Percentiles rank a stretch among this genome's conserved stretches.
phyloP scores from a whole-genome alignment of 2,329 filamentous ascomycete genomes.

The Dactylellina parvicollis region DNA sequence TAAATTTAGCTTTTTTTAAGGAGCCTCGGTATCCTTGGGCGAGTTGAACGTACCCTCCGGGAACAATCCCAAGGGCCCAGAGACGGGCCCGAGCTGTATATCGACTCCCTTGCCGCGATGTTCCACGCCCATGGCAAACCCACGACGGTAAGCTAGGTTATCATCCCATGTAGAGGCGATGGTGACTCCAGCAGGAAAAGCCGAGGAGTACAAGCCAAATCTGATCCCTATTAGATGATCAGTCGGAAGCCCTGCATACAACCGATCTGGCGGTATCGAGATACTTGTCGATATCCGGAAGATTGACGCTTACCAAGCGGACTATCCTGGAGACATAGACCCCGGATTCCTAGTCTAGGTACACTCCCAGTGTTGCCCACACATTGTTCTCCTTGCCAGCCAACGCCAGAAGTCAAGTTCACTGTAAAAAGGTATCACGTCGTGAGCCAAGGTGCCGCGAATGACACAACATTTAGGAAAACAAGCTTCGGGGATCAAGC shows the following conservation, averaged over 20 bases:
- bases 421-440: slow-evolving; percentile 59
- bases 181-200: slow-evolving; percentile 67
- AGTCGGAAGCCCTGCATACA: slow-evolving; percentile 22
- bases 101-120: slow-evolving; percentile 56
- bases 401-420: slow-evolving; percentile 68
- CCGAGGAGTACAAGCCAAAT: slow-evolving; percentile 61
- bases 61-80: slow-evolving; percentile 53
- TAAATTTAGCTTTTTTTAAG: background rate
- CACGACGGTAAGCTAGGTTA: slow-evolving; percentile 64
- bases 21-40: slow-evolving; percentile 28
- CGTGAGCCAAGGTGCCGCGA: slow-evolving; percentile 9
- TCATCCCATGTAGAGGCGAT: slow-evolving; percentile 68
- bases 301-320: slow-evolving; percentile 62
- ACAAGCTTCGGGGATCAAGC: slow-evolving; percentile 20
- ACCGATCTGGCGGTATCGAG: slow-evolving; percentile 59
- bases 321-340: slow-evolving; percentile 67
- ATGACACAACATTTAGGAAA: slow-evolving; percentile 34
- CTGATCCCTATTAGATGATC: slow-evolving; percentile 36
- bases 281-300: slow-evolving; percentile 62
- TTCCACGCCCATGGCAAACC: slow-evolving; percentile 63
- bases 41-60: slow-evolving; percentile 47
- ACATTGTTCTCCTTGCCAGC: slow-evolving; percentile 68
- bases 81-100: slow-evolving; percentile 51
- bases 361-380: slow-evolving; percentile 60
- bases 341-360: slow-evolving; percentile 58